phyloP scores from a whole-genome alignment of 208 protist species.

The Leishmania tropica region DNA sequence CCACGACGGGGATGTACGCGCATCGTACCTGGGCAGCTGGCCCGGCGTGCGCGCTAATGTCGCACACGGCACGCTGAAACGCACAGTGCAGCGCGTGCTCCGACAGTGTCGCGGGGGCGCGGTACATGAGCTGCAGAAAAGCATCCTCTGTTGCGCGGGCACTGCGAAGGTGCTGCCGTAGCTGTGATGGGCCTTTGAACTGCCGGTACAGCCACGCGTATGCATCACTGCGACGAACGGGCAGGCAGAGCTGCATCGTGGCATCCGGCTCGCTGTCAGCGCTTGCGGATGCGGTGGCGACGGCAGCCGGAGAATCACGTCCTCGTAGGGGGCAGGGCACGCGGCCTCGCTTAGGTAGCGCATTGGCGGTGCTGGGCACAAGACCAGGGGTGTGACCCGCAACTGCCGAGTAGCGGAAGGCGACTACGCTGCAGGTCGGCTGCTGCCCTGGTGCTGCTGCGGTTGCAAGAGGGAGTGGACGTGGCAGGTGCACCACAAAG shows the following conservation, averaged over 20 bases:
- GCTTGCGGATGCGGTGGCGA: background rate
- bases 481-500: conserved; percentile 18
- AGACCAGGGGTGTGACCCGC: conserved; percentile 14
- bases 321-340: background rate
- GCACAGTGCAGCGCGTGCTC: conserved; percentile 41
- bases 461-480: conserved; percentile 10
- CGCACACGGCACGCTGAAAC: conserved; percentile 30
- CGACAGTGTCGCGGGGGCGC: conserved; percentile 13
- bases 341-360: background rate
- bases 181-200: conserved; percentile 37
- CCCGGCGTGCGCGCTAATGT: conserved; percentile 22
- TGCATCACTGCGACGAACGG: conserved; percentile 10
- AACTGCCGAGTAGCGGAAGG: conserved; percentile 9
- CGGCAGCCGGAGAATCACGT: background rate
- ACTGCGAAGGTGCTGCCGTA: conserved; percentile 44
- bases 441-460: background rate
- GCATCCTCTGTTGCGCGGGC: conserved; percentile 48
- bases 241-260: conserved; percentile 9
- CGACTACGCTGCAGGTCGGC: background rate
- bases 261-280: background rate
- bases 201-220: conserved; percentile 30
- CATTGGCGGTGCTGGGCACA: background rate
- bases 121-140: conserved; percentile 37
- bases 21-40: conserved; percentile 19
- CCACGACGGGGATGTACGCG: conserved; percentile 63